phyloP scores from a whole-genome alignment of 179 eudicot species.

The Spinacia oleracea region DNA sequence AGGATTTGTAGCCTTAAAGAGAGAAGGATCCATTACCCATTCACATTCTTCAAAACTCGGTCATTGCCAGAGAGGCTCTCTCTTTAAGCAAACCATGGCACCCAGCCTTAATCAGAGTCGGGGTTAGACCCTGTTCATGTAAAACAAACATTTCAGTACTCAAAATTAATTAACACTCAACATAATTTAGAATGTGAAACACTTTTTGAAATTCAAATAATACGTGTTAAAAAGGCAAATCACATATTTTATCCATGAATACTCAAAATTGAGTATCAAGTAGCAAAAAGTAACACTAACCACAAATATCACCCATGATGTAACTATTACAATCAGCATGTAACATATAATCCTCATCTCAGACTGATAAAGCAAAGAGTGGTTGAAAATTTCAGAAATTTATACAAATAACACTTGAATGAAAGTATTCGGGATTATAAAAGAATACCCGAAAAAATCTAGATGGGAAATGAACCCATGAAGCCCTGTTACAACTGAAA shows the following conservation, averaged over 20 bases:
- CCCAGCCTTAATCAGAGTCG: constrained; percentile 89
- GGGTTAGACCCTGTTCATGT: constrained; percentile 62
- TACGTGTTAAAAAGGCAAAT: neutral
- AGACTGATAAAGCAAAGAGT: too few relatives aligned
- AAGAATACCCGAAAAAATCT: too few relatives aligned
- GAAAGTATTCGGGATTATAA: too few relatives aligned
- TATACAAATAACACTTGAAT: too few relatives aligned
- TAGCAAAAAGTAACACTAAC: neutral
- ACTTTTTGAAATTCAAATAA: neutral
- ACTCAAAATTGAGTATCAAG: neutral
- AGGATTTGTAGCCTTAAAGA: neutral
- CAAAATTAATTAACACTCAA: neutral
- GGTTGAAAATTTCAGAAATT: too few relatives aligned
- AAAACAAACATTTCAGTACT: constrained; percentile 17
- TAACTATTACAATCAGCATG: neutral
- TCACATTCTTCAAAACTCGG: constrained; percentile 88
- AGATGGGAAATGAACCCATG: too few relatives aligned
- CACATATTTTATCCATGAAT: neutral
- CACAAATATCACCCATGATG: neutral
- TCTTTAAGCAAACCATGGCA: constrained; percentile 93
- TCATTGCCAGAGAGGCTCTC: constrained; percentile 83
- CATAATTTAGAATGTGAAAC: too few relatives aligned
- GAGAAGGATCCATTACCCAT: constrained; percentile 61
- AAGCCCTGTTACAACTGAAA: too few relatives aligned
- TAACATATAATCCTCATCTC: neutral